A percentile compares a stretch with the other conserved stretches of the same genome.
phyloP scores from a whole-genome alignment of 2,329 filamentous ascomycete species.

The Sphaerulina musiva region DNA sequence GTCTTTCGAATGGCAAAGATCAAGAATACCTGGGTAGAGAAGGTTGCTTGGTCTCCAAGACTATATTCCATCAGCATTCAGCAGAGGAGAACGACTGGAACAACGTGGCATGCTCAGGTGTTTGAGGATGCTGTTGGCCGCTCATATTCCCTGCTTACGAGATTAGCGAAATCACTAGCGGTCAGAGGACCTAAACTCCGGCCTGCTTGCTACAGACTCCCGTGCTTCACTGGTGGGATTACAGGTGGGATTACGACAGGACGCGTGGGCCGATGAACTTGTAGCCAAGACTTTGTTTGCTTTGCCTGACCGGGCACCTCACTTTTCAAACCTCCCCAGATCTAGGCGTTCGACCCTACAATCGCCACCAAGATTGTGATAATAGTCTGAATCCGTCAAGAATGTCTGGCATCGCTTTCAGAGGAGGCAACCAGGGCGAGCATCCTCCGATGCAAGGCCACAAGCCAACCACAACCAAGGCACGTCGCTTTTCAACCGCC shows the following conservation, averaged over 20 bases:
- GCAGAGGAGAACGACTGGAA: too few relatives aligned
- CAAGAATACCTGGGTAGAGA: too few relatives aligned
- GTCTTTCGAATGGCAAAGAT: too few relatives aligned
- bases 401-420: slow-evolving; percentile 7
- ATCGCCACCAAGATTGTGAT: background rate
- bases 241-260: background rate
- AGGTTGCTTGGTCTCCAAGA: too few relatives aligned
- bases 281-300: background rate
- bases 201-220: too few relatives aligned
- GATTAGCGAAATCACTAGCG: too few relatives aligned
- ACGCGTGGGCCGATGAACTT: background rate
- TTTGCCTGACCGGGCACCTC: background rate
- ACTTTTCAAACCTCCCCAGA: background rate
- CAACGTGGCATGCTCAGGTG: too few relatives aligned
- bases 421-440: slow-evolving; percentile 6
- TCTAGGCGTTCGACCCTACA: background rate
- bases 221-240: too few relatives aligned
- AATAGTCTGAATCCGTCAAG: background rate
- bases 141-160: too few relatives aligned
- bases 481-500: slow-evolving; percentile 18
- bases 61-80: too few relatives aligned
- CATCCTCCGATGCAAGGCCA: slow-evolving; percentile 7
- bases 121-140: too few relatives aligned
- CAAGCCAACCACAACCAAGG: slow-evolving; percentile 4
- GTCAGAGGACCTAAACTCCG: too few relatives aligned